Percentiles rank a stretch among this genome's conserved stretches.
Evolutionary conservation across 2,329 filamentous ascomycete species (phyloP).

Genomic region (Eurotiales sp.): DNA sequence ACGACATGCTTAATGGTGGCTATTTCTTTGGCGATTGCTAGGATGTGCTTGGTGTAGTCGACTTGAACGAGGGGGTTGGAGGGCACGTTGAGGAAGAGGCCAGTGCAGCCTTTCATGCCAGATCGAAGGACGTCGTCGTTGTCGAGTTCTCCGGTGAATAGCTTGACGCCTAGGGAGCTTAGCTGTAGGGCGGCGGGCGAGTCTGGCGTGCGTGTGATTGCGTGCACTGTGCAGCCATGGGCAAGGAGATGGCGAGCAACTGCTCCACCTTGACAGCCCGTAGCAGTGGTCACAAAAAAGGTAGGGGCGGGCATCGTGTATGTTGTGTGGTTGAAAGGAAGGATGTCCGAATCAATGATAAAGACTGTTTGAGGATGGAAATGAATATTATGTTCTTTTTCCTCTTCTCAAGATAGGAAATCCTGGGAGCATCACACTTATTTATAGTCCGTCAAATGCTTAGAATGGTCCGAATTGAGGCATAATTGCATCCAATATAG

Average conservation of each 20-base stretch:
- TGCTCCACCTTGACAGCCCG: constrained; percentile 30
- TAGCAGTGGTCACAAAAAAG: constrained; percentile 28
- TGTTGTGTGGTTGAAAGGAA: background rate
- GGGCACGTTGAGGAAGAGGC: constrained; percentile 26
- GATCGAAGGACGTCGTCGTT: constrained; percentile 24
- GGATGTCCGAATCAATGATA: background rate
- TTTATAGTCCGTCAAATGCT: background rate
- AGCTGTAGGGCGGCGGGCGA: constrained; percentile 26
- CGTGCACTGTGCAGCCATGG: constrained; percentile 27
- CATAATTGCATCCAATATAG: background rate
- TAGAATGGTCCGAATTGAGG: background rate
- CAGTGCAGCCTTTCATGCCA: constrained; percentile 29
- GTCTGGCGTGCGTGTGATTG: constrained; percentile 28
- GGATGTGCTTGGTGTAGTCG: constrained; percentile 24
- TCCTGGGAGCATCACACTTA: background rate
- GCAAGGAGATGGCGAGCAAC: constrained; percentile 26
- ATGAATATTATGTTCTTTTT: background rate
- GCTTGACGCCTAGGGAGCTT: constrained; percentile 23
- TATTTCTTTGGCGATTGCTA: constrained; percentile 24
- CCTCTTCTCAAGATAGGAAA: background rate
- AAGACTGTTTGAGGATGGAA: background rate
- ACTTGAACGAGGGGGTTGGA: constrained; percentile 19
- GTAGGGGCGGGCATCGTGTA: constrained; percentile 6
- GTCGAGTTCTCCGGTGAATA: constrained; percentile 31
- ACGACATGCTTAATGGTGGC: constrained; percentile 31